These are phyloP conservation scores for Epicoccum sorghinum DNA, from an alignment of 2,329 filamentous ascomycete genomes.

Conservation along the genomic window DNA sequence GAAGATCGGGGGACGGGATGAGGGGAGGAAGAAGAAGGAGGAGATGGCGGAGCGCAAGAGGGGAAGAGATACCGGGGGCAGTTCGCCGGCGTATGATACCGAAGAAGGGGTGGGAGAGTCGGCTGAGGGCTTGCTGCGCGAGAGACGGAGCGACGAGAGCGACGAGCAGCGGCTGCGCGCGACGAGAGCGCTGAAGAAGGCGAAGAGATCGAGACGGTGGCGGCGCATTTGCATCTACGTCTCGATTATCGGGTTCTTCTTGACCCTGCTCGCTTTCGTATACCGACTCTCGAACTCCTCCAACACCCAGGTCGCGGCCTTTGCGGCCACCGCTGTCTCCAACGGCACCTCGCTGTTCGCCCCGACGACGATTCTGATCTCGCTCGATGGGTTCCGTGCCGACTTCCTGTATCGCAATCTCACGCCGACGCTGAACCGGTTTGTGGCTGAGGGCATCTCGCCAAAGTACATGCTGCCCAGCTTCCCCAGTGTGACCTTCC, in stretches of 20 bases:
- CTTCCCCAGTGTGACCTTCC: conserved; percentile 96
- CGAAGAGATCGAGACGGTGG: conserved; percentile 44
- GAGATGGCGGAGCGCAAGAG: conserved; percentile 50
- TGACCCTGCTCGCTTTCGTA: conserved; percentile 61
- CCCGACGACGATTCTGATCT: conserved; percentile 91
- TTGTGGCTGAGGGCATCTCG: conserved; percentile 83
- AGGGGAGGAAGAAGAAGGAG: conserved; percentile 20
- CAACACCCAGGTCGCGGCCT: conserved; percentile 22
- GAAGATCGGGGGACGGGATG: conserved; percentile 37
- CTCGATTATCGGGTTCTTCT: conserved; percentile 59
- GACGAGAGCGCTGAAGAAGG: conserved; percentile 53
- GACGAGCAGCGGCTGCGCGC: conserved; percentile 61
- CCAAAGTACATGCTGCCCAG: conserved; percentile 92
- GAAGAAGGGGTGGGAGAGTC: conserved; percentile 77
- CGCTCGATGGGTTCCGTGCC: conserved; percentile 92
- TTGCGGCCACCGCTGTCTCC: conserved; percentile 51
- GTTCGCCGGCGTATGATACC: conserved; percentile 86
- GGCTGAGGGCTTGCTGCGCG: conserved; percentile 47
- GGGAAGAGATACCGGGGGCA: conserved; percentile 66
- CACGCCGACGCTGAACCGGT: conserved; percentile 79
- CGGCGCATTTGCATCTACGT: conserved; percentile 50
- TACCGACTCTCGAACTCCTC: conserved; percentile 58
- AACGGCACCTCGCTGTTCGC: conserved; percentile 91
- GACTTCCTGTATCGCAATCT: conserved; percentile 86
- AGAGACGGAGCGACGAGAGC: conserved; percentile 49